A percentile compares a stretch with the other conserved stretches of the same genome.
These are phyloP conservation scores for Casuarina glauca DNA, from an alignment of 306 rosid genomes.

Conservation along the genomic window DNA sequence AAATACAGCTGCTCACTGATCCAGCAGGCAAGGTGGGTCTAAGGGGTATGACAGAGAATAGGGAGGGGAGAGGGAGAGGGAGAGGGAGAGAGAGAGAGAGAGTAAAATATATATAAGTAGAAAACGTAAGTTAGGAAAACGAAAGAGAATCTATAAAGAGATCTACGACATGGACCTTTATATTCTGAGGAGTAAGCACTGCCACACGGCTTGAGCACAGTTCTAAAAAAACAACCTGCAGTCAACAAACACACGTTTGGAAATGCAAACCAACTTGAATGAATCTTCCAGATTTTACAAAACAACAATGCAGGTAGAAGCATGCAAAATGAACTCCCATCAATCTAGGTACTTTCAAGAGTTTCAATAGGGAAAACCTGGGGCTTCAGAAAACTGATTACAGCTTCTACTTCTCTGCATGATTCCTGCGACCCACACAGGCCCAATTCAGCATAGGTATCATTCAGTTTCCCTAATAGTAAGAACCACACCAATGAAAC, in stretches of 20 bases:
- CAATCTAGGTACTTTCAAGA: slow-evolving; percentile 23
- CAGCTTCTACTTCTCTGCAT: slow-evolving; percentile 79
- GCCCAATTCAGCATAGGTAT: slow-evolving; percentile 26
- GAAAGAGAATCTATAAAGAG: slow-evolving; percentile 10
- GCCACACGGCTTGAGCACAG: slow-evolving; percentile 81
- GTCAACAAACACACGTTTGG: slow-evolving; percentile 25
- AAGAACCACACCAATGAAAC: neutral
- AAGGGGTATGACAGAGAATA: neutral
- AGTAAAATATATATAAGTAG: neutral
- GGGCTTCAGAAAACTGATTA: slow-evolving; percentile 74
- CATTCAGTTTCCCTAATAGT: neutral
- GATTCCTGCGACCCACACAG: slow-evolving; percentile 59
- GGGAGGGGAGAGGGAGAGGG: neutral
- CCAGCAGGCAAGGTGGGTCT: neutral
- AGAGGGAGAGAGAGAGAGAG: neutral
- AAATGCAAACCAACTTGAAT: slow-evolving; percentile 16
- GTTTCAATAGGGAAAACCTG: slow-evolving; percentile 55
- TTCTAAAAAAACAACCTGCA: slow-evolving; percentile 91
- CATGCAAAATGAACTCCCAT: slow-evolving; percentile 26
- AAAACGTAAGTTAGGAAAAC: slow-evolving; percentile 2
- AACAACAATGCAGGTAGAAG: slow-evolving; percentile 28
- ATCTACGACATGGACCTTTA: slow-evolving; percentile 52
- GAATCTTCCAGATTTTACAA: slow-evolving; percentile 3
- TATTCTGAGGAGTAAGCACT: slow-evolving; percentile 73
- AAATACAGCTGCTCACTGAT: neutral